Base-by-base conservation (phyloP, 495 filamentous ascomycete species). In the Pyrenula massariospora region DNA sequence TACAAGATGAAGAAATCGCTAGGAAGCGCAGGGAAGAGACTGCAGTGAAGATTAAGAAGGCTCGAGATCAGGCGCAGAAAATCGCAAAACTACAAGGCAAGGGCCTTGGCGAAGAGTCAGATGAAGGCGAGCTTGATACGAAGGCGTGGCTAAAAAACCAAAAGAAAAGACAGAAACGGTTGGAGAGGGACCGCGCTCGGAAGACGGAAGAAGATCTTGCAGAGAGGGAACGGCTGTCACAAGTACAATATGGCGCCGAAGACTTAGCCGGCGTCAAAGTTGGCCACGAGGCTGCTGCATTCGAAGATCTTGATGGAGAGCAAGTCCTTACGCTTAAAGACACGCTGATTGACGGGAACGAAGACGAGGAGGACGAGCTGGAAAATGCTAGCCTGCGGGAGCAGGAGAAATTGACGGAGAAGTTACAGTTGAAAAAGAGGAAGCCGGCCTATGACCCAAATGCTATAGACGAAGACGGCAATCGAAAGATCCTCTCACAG, bases 241-340 rank as follows among this genome's bases (percentile, higher is more conserved):
- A 77, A 56, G 61, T 62, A 48, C 74, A 85, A 61, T 91, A 97
- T 67, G 89, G 89, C 10, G 80, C 87, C 10, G 83, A 83, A 12
- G 91, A 97, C 65, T 74, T 98, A 54, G 84, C 86, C 10, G 93
- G 91, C 50, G 83, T 96, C 60, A 94, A 88, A 67, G 93, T 98
- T 56, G 91, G 83, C 15, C 93, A 98, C 68, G 87, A 89, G 63
- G 63, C 89, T 36, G 79, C 75, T 1, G 81, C 84, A 10, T 91
- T 98, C 60, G 84, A 84, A 15, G 88, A 86, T 25, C 64, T 57
- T n/a, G 85, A 75, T 23, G 85, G 87, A 56, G 89, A 91, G 58
- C 87, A 95, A 63, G 79, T 98, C 31, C 74, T 98, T 56, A 95
- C 90, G 0, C 77, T 98, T 12, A 96, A 94, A 59, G 93, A 98